Evolutionary conservation across 306 rosid species (phyloP).

Genomic region (Cicer judaicum): DNA sequence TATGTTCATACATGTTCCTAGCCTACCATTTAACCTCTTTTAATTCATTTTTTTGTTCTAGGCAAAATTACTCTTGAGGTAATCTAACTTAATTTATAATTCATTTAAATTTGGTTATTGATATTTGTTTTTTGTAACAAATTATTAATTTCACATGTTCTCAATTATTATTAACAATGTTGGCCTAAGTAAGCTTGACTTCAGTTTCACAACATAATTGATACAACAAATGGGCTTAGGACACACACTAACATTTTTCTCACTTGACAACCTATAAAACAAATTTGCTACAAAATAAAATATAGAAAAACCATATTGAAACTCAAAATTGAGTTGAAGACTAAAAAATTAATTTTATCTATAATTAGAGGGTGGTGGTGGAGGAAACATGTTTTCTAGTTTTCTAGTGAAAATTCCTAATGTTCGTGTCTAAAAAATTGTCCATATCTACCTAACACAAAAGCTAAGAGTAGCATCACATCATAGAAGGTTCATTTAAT

Average conservation of each 20-base stretch:
- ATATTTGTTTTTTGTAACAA: neutral
- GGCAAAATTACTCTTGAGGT: too few species aligned
- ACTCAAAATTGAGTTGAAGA: neutral
- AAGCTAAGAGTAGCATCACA: constrained; percentile 5
- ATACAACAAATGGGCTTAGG: too few species aligned
- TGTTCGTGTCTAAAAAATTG: constrained; percentile 30
- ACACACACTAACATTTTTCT: too few species aligned
- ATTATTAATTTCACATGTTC: neutral
- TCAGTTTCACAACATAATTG: too few species aligned
- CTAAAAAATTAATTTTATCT: neutral
- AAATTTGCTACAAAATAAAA: too few species aligned
- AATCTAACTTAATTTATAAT: too few species aligned
- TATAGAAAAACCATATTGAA: neutral
- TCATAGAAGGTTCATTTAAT: constrained; percentile 40
- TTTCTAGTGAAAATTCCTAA: neutral
- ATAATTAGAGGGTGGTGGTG: neutral
- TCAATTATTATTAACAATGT: neutral
- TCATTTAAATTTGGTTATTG: too few species aligned
- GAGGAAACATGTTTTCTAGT: constrained; percentile 30
- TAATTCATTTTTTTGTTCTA: too few species aligned
- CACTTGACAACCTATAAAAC: too few species aligned
- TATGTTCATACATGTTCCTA: constrained; percentile 22
- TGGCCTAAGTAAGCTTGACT: neutral
- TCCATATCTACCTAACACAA: constrained; percentile 35
- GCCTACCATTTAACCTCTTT: neutral